These are phyloP conservation scores for Xylaria sp. DNA, from an alignment of 2,329 filamentous ascomycete genomes.

Conservation along the genomic window DNA sequence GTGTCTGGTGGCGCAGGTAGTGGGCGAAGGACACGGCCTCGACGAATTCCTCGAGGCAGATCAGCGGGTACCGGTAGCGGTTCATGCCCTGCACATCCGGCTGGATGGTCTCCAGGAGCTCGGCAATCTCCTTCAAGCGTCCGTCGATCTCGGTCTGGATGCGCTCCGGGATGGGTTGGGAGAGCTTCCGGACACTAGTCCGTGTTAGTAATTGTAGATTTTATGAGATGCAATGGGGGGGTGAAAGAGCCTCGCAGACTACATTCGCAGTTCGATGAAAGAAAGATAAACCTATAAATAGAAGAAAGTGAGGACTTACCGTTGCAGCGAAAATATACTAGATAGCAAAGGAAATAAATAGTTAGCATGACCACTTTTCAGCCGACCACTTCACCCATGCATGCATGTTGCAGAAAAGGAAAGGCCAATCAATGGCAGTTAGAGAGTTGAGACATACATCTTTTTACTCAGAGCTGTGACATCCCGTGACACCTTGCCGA, in stretches of 20 bases:
- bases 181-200: constrained; percentile 70
- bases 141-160: constrained; percentile 76
- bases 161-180: constrained; percentile 70
- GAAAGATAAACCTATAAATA: background rate
- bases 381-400: constrained; percentile 37
- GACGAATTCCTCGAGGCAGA: constrained; percentile 92
- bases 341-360: constrained; percentile 1
- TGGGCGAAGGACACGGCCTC: constrained; percentile 90
- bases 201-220: constrained; percentile 12
- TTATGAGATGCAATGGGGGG: background rate
- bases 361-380: constrained; percentile 21
- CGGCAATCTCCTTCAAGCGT: constrained; percentile 76
- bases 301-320: constrained; percentile 58
- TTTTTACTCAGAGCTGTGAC: constrained; percentile 97
- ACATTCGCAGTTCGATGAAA: background rate
- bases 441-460: constrained; percentile 68
- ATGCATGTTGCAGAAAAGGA: background rate
- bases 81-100: constrained; percentile 82
- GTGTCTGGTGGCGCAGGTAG: constrained; percentile 80
- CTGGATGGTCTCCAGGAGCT: constrained; percentile 73
- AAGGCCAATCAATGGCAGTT: background rate
- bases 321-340: constrained; percentile 86
- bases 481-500: constrained; percentile 91
- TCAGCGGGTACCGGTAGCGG: constrained; percentile 85
- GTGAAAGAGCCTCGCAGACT: background rate